Conservation (phyloP, 23 red algal species). For the Gracilaria gracilis region DNA sequence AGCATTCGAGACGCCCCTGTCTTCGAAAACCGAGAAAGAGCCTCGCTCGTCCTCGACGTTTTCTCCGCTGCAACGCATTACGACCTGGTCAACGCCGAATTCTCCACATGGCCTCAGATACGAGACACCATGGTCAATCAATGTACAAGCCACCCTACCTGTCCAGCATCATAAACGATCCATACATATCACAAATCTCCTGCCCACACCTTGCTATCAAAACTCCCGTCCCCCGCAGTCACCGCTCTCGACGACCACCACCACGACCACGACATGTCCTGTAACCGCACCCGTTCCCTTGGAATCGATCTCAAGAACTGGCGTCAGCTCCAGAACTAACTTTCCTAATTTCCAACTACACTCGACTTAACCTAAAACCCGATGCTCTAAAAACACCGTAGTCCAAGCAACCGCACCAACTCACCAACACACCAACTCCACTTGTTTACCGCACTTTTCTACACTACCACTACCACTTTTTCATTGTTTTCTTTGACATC, state of each 20-base stretch:
- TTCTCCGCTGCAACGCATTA: conserved; percentile 7
- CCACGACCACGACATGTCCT: too few species aligned
- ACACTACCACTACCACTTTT: conserved; percentile 32
- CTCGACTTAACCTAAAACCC: background rate
- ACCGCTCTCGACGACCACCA: background rate
- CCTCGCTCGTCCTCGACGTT: background rate
- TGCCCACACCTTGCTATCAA: too few species aligned
- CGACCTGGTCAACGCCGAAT: conserved; percentile 14
- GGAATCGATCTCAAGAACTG: background rate
- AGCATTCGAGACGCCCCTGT: conserved; percentile 6
- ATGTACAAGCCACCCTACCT: background rate
- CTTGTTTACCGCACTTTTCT: conserved; percentile 35
- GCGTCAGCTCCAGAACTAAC: background rate
- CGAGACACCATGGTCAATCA: background rate
- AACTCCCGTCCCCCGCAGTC: background rate
- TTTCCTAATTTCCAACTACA: background rate
- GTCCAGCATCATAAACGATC: background rate
- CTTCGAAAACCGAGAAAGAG: background rate
- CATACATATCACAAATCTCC: background rate
- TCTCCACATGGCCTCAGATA: background rate
- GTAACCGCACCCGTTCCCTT: background rate
- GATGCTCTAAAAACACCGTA: background rate
- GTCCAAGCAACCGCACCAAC: conserved; percentile 2
- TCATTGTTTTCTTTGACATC: conserved; percentile 15
- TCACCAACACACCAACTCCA: conserved; percentile 27